These are phyloP conservation scores for Hypoxylon cercidicola DNA, from an alignment of 495 filamentous ascomycete species.

Conservation along the genomic window DNA sequence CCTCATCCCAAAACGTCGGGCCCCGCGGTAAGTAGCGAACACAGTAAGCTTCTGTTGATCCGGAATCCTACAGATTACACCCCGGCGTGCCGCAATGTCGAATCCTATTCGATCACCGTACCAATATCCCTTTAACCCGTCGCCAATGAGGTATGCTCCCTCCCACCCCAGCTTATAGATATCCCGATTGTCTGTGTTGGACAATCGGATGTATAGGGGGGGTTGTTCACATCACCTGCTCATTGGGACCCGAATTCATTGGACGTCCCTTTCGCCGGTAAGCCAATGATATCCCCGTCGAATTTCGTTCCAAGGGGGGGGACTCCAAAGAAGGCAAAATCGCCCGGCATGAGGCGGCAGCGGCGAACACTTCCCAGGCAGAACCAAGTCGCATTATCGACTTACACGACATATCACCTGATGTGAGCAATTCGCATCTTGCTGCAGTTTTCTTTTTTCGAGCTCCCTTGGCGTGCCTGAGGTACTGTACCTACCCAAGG, in stretches of 20 bases:
- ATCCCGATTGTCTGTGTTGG: constrained; percentile 31
- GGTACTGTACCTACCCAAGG: constrained; percentile 27
- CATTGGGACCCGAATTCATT: constrained; percentile 37
- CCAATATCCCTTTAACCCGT: constrained; percentile 34
- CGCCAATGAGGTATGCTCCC: constrained; percentile 28
- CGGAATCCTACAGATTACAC: constrained; percentile 40
- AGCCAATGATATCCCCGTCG: constrained; percentile 23
- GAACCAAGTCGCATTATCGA: constrained; percentile 37
- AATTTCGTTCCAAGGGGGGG: constrained; percentile 9
- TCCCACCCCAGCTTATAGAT: constrained; percentile 19
- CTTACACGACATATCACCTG: constrained; percentile 45
- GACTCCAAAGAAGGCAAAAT: constrained; percentile 38
- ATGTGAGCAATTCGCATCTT: constrained; percentile 41
- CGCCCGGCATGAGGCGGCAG: constrained; percentile 28
- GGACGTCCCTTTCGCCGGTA: constrained; percentile 17
- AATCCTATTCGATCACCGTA: constrained; percentile 35
- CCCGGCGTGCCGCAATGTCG: constrained; percentile 25
- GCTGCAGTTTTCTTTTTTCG: constrained; percentile 17
- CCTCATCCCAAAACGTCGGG: constrained; percentile 36
- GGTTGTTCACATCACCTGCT: constrained; percentile 41
- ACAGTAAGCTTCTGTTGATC: constrained; percentile 46
- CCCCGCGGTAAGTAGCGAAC: constrained; percentile 23
- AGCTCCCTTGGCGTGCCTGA: constrained; percentile 5
- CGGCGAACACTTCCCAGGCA: constrained; percentile 34
- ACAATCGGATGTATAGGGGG: constrained; percentile 26